Base-by-base conservation (phyloP, 352 stramenopile species). In the Globisporangium emineosum region DNA sequence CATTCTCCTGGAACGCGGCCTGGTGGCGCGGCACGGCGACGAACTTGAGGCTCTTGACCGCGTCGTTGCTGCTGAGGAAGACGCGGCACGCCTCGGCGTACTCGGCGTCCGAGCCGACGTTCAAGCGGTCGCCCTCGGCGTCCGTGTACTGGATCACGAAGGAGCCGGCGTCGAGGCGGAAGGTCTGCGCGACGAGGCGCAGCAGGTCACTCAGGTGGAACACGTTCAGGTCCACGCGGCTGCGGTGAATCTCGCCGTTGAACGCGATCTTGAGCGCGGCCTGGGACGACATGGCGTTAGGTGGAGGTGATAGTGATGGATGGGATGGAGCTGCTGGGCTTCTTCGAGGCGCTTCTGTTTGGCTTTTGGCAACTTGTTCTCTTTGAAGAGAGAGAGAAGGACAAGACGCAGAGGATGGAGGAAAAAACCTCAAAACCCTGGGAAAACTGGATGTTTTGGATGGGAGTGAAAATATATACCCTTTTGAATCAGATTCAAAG, bases 91-190 rank as follows among this genome's bases (percentile, higher is more conserved):
- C 84, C 57, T 88, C 80, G 23, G 73, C 63, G 47, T 86, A 83
- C 51, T 93, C 84, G 53, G 71, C 77, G 53, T 89, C 77, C 47
- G 82, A 89, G 47, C 58, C 69, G 51, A 93, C 82, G 61, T 88
- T 91, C 51, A 90, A 55, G 51, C 71, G 72, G 65, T 89, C 79
- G 57, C 79, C 77, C 42, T 91, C 80, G 13, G 68, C 63, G 66
- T 90, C 82, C 65, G 71, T 77, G 64, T 90, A 93, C 71, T 93
- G 83, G 68, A 93, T 75, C 23, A 89, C 60, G 54, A 90, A 91
- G 35, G 76, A 64, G 43, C 68, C 73, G 15, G 69, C 63, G 30
- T 73, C 63, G 49, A 91, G 62, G 33, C 62, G 56, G 65, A 91
- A 93, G 42, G 82, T 91, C 68, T 76, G 57, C 52, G 61, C 71